Evolutionary conservation across 805 yeast genomes (phyloP), one percentile per base, ranked within the genome.

Genomic region (Schwanniomyces vanrijiae): DNA sequence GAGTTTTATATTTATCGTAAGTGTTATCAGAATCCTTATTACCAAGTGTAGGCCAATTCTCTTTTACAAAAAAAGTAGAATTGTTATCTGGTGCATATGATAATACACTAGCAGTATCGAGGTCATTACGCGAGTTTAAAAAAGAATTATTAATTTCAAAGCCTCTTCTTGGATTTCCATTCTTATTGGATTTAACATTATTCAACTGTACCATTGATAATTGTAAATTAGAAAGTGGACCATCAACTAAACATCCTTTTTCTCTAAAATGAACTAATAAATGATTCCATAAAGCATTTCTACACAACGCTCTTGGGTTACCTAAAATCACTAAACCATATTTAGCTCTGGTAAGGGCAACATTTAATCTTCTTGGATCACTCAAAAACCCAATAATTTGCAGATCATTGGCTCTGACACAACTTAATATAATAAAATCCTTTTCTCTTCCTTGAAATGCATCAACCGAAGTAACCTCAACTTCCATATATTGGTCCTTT

Each of bases 231-330:
- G 86, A 92, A 54, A 91, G 73, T 1, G 89, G 82, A 9, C 97
- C 97, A 64, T 91, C 97, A 22, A 91, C 97, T 26, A 91, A 71
- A 65, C 95, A 87, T 1, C 96, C 96, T 46, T 78, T 80, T 55
- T 88, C 92, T 66, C 96, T 77, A 69, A 81, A 90, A 61, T 89
- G 95, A 40, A 81, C 66, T 54, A 91, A 71, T 48, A 91, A 69
- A 50, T 82, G 85, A 55, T 83, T 83, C 97, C 97, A 91, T 51
- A 91, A 68, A 10, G 75, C 64, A 63, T 88, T 86, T 48, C 78
- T 77, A 38, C 88, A 77, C 53, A 91, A 73, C 0, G 94, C 81
- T 51, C 84, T 73, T 8, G 96, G 96, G 61, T 90, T 90, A 46
- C 97, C 97, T 44, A 91, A 70, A 19, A 91, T 77, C 5, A 70